Percentiles rank a stretch among this genome's conserved stretches.
Conservation (phyloP, 305 asterid genomes). For the Nicotiana rustica region DNA sequence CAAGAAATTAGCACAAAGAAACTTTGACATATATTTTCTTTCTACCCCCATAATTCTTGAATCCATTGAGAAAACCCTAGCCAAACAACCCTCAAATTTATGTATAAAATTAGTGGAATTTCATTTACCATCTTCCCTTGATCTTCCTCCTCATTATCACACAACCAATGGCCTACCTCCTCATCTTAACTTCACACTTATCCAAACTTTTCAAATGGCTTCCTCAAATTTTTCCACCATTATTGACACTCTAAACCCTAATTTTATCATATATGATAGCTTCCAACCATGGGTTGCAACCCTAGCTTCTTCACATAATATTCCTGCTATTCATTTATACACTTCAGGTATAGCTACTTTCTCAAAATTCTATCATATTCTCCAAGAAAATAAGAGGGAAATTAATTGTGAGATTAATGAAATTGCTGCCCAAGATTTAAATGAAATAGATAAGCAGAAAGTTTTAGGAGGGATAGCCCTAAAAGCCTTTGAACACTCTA, state of each 20-base stretch:
- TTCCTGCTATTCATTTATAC: conserved; percentile 19
- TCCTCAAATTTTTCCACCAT: too few relatives aligned
- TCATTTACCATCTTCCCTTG: conserved; percentile 13
- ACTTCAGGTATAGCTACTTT: not conserved
- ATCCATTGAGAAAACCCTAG: conserved; percentile 18
- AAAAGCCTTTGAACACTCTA: not conserved
- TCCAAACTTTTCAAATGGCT: not conserved
- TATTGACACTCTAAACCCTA: not conserved
- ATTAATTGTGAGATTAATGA: not conserved
- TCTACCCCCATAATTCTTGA: conserved; percentile 27
- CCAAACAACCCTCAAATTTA: conserved; percentile 11
- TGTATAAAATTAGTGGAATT: conserved; percentile 15
- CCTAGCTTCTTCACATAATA: conserved; percentile 24
- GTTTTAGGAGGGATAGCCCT: not conserved
- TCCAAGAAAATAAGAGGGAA: not conserved
- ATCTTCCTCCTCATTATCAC: conserved; percentile 26
- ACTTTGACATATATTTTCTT: not conserved
- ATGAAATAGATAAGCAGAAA: not conserved
- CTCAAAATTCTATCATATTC: not conserved
- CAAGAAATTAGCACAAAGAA: conserved; percentile 24
- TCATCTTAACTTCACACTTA: not conserved
- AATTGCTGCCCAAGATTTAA: not conserved
- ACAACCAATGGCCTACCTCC: conserved; percentile 17
- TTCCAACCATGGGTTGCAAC: conserved; percentile 28
- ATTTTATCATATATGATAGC: conserved; percentile 26